Evolutionary conservation across 225 moss, liverwort and hornwort genomes (phyloP), one percentile per base, ranked within the genome.

Genomic region (Sphagnum tenellum): DNA sequence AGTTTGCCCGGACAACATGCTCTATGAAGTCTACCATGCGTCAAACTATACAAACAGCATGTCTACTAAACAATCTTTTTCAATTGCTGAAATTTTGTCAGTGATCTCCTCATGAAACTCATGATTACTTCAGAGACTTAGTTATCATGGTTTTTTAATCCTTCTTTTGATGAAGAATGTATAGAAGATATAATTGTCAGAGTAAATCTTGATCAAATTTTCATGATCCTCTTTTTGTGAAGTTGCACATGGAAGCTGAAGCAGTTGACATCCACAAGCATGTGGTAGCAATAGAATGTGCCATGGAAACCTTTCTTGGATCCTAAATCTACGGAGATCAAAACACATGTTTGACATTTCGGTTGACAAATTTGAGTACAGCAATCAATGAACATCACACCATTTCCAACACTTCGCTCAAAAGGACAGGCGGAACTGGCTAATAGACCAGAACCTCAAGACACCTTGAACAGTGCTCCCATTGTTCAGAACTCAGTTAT

Each of bases 311-410:
- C 84, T 65, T 81, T 83, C 2, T 81, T 82, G 69, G 90, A 94
- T 3, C 94, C 90, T 62, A 85, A 89, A 65, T 90, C 94, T 48
- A 94, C 87, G 2, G 90, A 56, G 89, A 94, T n/a, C 89, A 84
- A 73, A 94, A 94, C 5, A 94, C 60, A 88, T 94, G 82, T 12
- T 56, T 12, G 13, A 29, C 29, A 29, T 29, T 29, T 29, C 1
- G 29, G 29, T 29, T 77, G 83, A 45, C 29, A 29, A 29, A 29
- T 29, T 29, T 5, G 56, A 9, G 5, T 13, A 56, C n/a, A 56
- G 13, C 11, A 56, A 56, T 8, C 4, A 56, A 4, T 11, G 56
- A 56, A 13, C 8, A 56, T 13, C 4, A 0, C 29, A 29, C 29
- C 29, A 56, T 11, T 56, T 29, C 29, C 29, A 29, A 29, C 29